Evolutionary conservation across 345 rosid genomes (phyloP).

Genomic region (Toxicodendron radicans): DNA sequence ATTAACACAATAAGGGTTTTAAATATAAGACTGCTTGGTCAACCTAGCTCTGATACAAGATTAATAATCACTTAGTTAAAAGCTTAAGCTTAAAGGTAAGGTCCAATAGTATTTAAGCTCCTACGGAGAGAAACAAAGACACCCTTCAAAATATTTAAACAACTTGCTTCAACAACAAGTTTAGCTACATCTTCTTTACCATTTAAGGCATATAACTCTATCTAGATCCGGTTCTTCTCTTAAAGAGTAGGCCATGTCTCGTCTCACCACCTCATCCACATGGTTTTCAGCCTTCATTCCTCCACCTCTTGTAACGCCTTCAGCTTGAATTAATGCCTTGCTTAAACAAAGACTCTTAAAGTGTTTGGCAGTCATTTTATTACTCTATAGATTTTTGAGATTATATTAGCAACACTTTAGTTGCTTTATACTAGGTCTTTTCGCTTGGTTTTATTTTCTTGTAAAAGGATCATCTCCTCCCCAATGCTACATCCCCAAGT

Average conservation of each 20-base stretch:
- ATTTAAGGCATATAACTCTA: neutral
- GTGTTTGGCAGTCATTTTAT: neutral
- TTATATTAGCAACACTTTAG: slow-evolving; percentile 6
- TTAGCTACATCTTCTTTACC: neutral
- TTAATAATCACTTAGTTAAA: too few species aligned
- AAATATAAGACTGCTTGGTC: too few species aligned
- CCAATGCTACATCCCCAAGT: neutral
- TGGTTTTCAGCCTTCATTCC: neutral
- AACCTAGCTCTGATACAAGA: too few species aligned
- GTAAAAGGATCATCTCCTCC: neutral
- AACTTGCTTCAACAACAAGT: slow-evolving; percentile 6
- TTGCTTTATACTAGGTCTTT: neutral
- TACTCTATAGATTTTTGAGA: neutral
- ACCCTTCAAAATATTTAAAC: neutral
- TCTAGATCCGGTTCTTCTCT: neutral
- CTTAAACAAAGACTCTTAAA: too few species aligned
- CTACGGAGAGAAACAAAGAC: neutral
- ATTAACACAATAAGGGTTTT: too few species aligned
- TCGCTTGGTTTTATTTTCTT: neutral
- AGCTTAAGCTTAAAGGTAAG: too few species aligned
- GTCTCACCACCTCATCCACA: neutral
- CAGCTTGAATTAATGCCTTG: too few species aligned
- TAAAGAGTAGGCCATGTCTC: neutral
- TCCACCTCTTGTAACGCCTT: too few species aligned
- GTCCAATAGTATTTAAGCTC: too few species aligned